Base-by-base conservation (phyloP, 148 eudicot genomes). In the Silene uniflora region DNA sequence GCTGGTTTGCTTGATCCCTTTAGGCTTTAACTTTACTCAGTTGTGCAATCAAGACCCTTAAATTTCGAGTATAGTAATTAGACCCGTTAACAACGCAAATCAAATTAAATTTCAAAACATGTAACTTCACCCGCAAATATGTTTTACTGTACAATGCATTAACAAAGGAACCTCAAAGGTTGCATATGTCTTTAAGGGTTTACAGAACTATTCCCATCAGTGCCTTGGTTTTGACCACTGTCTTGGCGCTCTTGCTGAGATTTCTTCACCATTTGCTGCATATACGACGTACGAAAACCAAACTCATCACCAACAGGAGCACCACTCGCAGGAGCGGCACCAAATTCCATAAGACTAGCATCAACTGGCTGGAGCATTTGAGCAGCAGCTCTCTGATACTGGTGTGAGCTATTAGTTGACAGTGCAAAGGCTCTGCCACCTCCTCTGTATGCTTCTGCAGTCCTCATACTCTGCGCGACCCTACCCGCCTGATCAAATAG, bases 341-440 rank as follows among this genome's bases (percentile, higher is more conserved):
- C 16, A 59, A 0, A 14, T 10, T 11, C 18, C 16, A 5, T 7
- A 17, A 4, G 10, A 32, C 62, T 14, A 44, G 5, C 13, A 49
- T 11, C 67, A 63, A 11, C 8, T 56, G 21, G 24, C 3, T 13
- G 56, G 8, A 73, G n/a, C 73, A 73, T 73, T 55, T 68, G 78
- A 58, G 87, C 73, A 3, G 85, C 64, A 12, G 87, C 85, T 73
- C 87, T 81, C 60, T 84, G 87, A 77, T 74, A 62, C 29, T 75
- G 62, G 61, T 81, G 87, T n/a, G 84, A 62, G 60, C 83, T 82
- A 18, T 35, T 7, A 35, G 66, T 75, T 24, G 87, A 82, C 4
- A 82, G 25, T 14, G 72, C 60, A 63, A 67, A 85, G 12, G 83
- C 85, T 47, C 83, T 77, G 32, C 88, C 85, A 2, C 79, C 54